These are phyloP conservation scores for Colletotrichum tropicale DNA, from an alignment of 2,329 filamentous ascomycete species.

Conservation along the genomic window DNA sequence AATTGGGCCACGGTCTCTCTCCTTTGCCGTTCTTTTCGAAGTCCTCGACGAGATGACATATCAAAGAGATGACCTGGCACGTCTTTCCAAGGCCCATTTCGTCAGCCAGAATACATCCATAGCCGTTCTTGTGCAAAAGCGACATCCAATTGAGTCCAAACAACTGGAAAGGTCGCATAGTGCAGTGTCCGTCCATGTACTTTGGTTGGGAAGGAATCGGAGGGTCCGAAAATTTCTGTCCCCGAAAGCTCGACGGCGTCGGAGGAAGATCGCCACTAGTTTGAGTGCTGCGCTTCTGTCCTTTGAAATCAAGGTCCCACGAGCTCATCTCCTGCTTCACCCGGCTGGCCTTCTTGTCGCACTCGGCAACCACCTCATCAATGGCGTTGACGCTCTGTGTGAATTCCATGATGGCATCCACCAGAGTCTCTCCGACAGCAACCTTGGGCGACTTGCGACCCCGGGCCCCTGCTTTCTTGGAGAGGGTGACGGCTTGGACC, in stretches of 20 bases:
- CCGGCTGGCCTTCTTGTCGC: conserved; percentile 71
- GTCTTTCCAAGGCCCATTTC: conserved; percentile 99
- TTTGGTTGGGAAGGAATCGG: conserved; percentile 69
- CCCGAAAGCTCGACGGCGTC: conserved; percentile 44
- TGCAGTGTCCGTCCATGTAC: conserved; percentile 76
- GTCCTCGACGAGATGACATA: conserved; percentile 80
- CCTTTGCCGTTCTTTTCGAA: conserved; percentile 39
- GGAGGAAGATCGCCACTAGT: conserved; percentile 40
- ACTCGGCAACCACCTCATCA: conserved; percentile 79
- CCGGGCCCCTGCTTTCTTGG: conserved; percentile 50
- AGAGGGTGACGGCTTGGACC: conserved; percentile 67
- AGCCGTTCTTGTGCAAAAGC: conserved; percentile 76
- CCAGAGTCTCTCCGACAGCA: conserved; percentile 57
- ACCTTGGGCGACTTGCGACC: conserved; percentile 44
- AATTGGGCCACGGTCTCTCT: conserved; percentile 68
- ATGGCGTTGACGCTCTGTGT: conserved; percentile 82
- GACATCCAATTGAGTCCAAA: conserved; percentile 95
- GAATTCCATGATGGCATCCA: conserved; percentile 68
- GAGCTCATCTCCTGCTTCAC: conserved; percentile 50
- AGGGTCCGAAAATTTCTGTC: conserved; percentile 39
- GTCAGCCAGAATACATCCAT: conserved; percentile 92
- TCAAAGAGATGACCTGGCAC: conserved; percentile 91
- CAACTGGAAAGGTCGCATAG: conserved; percentile 91
- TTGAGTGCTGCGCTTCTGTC: conserved; percentile 38
- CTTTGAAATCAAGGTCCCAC: conserved; percentile 56